phyloP scores from a whole-genome alignment of 805 yeast genomes.

The Yamadazyma takamatsuzukensis region DNA sequence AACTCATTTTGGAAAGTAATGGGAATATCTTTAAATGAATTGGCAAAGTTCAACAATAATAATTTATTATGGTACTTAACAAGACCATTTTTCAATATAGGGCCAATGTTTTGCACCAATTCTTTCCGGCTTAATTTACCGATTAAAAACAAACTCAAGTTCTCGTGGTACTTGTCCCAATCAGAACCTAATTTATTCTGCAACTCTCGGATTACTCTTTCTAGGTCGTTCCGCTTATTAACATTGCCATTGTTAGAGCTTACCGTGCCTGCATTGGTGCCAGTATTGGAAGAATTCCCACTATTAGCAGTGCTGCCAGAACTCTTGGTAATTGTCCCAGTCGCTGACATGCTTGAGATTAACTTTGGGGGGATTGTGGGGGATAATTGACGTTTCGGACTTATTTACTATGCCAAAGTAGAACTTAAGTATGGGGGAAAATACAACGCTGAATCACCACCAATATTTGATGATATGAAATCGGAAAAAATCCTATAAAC shows the following conservation, averaged over 20 bases:
- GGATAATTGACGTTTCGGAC: too few relatives aligned
- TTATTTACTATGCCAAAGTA: too few relatives aligned
- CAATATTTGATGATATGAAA: too few relatives aligned
- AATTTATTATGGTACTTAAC: slow-evolving; percentile 77
- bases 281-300: neutral
- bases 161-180: slow-evolving; percentile 85
- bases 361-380: too few relatives aligned
- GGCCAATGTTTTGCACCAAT: slow-evolving; percentile 54
- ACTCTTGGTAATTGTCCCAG: slow-evolving; percentile 2
- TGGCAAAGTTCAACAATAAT: slow-evolving; percentile 76
- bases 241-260: slow-evolving; percentile 3
- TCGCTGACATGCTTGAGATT: too few relatives aligned
- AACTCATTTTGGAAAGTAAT: slow-evolving; percentile 46
- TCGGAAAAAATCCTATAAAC: too few relatives aligned
- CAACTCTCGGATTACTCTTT: slow-evolving; percentile 62
- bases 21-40: slow-evolving; percentile 75
- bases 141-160: slow-evolving; percentile 68
- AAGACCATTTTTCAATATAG: slow-evolving; percentile 47
- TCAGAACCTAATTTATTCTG: slow-evolving; percentile 68
- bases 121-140: slow-evolving; percentile 80
- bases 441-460: too few relatives aligned
- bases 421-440: too few relatives aligned
- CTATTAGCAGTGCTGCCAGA: slow-evolving; percentile 1
- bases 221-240: slow-evolving; percentile 31
- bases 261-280: neutral